Base-by-base conservation (phyloP, 176 grass and related monocot genomes). In the Otatea glauca region DNA sequence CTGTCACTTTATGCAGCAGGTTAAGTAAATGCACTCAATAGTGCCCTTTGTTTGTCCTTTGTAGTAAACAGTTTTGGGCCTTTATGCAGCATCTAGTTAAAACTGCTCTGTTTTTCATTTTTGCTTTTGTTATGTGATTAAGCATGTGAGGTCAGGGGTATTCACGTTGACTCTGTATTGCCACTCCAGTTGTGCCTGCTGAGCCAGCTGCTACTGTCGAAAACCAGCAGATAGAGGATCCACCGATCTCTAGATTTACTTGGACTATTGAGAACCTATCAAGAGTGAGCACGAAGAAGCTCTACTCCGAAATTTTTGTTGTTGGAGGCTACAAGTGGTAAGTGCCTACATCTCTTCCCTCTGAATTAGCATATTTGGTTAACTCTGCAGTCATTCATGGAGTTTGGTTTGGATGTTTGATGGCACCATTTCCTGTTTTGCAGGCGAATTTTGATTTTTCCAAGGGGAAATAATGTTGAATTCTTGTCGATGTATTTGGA, bases 401-500 rank as follows among this genome's bases (percentile, higher is more conserved):
- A 43, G 43, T 41, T 50, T 66, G 63, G 23, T 5, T 25, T 41
- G 2, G 17, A 15, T 84, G 66, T 54, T 80, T 76, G 42, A 72
- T 72, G 62, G 7, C 3, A 71, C 42, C 37, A 4, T 53, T 61
- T 61, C 81, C 47, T 86, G 61, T 78, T 80, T 84, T 76, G 73
- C 72, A 99, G 97, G 97, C 83, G 97, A 71, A 90, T 96, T 79
- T 82, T 99, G 86, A 92, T 99, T 88, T 99, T 99, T 79, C 97
- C 97, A 20, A 91, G 94, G 68, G 97, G 97, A 81, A 99, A 99
- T 80, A 99, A 99, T 91, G 93, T 96, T 47, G 97, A 96, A 71
- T 89, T 92, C 73, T 82, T 99, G 76, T 99, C 97, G 41, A 96
- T 96, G 88, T 99, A 99, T 88, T 81, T 99, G 90, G 97, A 99